These are phyloP conservation scores for Incumbomyces lentus DNA, from an alignment of 2,329 filamentous ascomycete genomes.

Conservation along the genomic window DNA sequence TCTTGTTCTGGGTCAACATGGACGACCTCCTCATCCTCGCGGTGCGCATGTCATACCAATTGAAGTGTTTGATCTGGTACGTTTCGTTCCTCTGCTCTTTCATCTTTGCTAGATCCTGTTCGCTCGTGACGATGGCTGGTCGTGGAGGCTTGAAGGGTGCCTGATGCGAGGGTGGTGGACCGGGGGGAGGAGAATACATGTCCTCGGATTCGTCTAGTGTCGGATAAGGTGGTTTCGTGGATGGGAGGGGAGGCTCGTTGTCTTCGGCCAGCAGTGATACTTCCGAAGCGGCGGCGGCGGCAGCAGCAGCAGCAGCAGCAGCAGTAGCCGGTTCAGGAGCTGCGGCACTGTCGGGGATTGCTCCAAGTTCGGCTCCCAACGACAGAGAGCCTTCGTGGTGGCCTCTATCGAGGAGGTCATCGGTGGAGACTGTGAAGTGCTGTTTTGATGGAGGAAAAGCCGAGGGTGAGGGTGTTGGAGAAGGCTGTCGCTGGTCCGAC, in stretches of 20 bases:
- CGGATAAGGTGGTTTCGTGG: constrained; percentile 2
- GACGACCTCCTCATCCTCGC: constrained; percentile 66
- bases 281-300: constrained; percentile 4
- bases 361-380: background rate
- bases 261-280: constrained; percentile 13
- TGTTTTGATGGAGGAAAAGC: constrained; percentile 16
- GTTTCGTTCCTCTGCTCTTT: constrained; percentile 55
- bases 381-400: constrained; percentile 3
- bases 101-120: constrained; percentile 27
- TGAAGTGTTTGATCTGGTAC: constrained; percentile 86
- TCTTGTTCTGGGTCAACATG: constrained; percentile 83
- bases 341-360: background rate
- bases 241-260: constrained; percentile 13
- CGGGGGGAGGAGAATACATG: constrained; percentile 4
- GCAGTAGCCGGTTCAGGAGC: background rate
- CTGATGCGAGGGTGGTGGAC: constrained; percentile 8
- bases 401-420: constrained; percentile 15
- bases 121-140: constrained; percentile 17
- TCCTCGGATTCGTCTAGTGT: constrained; percentile 5
- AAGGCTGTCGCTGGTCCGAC: constrained; percentile 5
- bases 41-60: constrained; percentile 61
- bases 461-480: constrained; percentile 12
- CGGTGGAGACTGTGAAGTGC: constrained; percentile 12
- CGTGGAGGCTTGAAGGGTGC: constrained; percentile 15
- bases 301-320: no score